These are phyloP conservation scores for Eruca vesicaria DNA, from an alignment of 441 rosid genomes.

Conservation along the genomic window DNA sequence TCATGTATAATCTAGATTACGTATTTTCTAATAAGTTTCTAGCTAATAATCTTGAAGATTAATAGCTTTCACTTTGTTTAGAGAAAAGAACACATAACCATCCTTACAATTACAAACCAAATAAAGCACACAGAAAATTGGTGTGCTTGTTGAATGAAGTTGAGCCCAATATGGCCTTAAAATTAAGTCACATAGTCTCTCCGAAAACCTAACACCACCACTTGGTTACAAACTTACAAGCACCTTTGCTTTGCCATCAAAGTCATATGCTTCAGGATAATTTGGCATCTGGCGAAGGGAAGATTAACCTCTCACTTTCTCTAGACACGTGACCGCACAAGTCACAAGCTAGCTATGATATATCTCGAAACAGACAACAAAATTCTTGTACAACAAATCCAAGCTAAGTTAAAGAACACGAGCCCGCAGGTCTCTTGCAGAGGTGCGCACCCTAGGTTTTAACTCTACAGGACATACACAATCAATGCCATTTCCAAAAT, in stretches of 20 bases:
- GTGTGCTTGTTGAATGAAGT: not conserved
- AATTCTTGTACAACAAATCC: not conserved
- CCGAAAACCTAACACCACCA: conserved; percentile 12
- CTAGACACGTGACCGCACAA: too few species aligned
- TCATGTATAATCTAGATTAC: not conserved
- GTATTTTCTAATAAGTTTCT: not conserved
- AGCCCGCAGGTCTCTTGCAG: conserved; percentile 12
- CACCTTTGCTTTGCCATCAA: conserved; percentile 28
- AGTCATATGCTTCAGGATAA: conserved; percentile 27
- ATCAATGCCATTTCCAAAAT: not conserved
- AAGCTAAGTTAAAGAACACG: not conserved
- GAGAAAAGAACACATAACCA: not conserved
- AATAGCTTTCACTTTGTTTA: not conserved
- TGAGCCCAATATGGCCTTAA: conserved; percentile 23
- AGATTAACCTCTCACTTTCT: conserved; percentile 23
- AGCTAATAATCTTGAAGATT: not conserved
- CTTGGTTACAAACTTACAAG: conserved; percentile 10
- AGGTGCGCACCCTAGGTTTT: not conserved
- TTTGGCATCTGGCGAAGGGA: conserved; percentile 33
- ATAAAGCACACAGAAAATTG: conserved; percentile 6
- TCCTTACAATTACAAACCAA: not conserved
- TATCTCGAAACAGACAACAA: not conserved
- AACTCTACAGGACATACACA: not conserved
- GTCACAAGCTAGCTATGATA: not conserved
- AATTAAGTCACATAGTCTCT: conserved; percentile 23